Evolutionary conservation across 495 filamentous ascomycete species (phyloP).

Genomic region (Lasiosphaeriaceae sp.): DNA sequence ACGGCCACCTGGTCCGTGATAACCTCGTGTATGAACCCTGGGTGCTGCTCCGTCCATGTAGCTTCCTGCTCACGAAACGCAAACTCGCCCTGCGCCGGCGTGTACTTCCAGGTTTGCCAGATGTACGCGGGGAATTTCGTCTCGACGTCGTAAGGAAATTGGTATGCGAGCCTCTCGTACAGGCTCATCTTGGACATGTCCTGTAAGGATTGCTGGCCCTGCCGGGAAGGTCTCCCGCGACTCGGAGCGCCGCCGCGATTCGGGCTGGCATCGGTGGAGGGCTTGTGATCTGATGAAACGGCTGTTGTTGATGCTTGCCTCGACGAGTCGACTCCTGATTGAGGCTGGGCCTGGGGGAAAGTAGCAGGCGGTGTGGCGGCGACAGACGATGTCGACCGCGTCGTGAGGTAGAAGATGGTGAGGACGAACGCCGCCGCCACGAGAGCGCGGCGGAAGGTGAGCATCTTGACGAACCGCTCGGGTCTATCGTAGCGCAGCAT

Average conservation of each 20-base stretch:
- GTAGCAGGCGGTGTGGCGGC: conserved; percentile 16
- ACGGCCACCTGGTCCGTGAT: conserved; percentile 85
- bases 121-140: conserved; percentile 93
- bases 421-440: conserved; percentile 65
- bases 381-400: conserved; percentile 42
- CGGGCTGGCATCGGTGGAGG: conserved; percentile 10
- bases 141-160: conserved; percentile 88
- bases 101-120: conserved; percentile 98
- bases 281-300: conserved; percentile 9
- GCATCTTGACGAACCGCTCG: conserved; percentile 27
- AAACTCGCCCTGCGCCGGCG: conserved; percentile 77
- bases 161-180: conserved; percentile 80
- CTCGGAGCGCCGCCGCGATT: conserved; percentile 17
- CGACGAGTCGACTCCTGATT: conserved; percentile 17
- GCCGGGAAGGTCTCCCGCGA: conserved; percentile 5
- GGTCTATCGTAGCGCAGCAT: conserved; percentile 1
- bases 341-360: conserved; percentile 20
- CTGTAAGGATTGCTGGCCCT: conserved; percentile 44
- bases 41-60: conserved; percentile 86
- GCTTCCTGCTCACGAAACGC: conserved; percentile 77
- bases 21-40: conserved; percentile 91
- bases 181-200: conserved; percentile 62
- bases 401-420: conserved; percentile 66
- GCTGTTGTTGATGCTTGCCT: conserved; percentile 22
- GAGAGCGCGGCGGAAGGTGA: conserved; percentile 71